Percentiles rank a stretch among this genome's conserved stretches.
Conservation (phyloP, 23 red algal genomes). For the Gracilariopsis chorda region DNA sequence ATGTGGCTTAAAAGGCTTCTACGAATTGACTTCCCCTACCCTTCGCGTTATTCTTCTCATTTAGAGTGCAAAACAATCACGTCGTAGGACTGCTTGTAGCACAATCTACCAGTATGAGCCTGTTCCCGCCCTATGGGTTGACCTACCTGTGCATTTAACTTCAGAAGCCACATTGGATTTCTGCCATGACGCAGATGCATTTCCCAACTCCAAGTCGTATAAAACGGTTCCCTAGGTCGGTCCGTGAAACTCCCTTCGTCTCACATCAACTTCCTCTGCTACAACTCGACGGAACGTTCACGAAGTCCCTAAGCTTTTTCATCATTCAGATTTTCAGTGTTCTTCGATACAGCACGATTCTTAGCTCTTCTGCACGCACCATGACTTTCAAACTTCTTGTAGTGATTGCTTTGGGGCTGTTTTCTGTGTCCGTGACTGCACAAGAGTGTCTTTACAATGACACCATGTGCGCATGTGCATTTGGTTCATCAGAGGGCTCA, state of each 20-base stretch:
- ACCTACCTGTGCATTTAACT: neutral
- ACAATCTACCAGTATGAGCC: neutral
- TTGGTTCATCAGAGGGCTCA: conserved; percentile 36
- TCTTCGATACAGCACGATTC: too few species aligned
- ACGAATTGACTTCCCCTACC: too few species aligned
- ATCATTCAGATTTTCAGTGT: too few species aligned
- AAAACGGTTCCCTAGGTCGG: too few species aligned
- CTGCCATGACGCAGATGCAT: too few species aligned
- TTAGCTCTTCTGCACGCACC: too few species aligned
- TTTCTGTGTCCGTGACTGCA: neutral
- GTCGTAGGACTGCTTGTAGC: neutral
- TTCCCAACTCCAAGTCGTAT: too few species aligned
- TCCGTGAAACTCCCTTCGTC: too few species aligned
- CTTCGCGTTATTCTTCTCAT: neutral
- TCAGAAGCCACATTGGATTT: neutral
- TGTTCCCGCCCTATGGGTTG: neutral
- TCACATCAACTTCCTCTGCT: too few species aligned
- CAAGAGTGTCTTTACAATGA: conserved; percentile 51
- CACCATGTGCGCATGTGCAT: conserved; percentile 48
- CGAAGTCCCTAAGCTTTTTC: too few species aligned
- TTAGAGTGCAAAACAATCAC: conserved; percentile 4
- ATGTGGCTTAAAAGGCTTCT: too few species aligned
- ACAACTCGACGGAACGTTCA: too few species aligned
- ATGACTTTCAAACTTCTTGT: neutral
- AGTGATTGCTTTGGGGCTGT: neutral